phyloP scores from a whole-genome alignment of 805 yeast genomes.

The Kregervanrija pseudodelftensis region DNA sequence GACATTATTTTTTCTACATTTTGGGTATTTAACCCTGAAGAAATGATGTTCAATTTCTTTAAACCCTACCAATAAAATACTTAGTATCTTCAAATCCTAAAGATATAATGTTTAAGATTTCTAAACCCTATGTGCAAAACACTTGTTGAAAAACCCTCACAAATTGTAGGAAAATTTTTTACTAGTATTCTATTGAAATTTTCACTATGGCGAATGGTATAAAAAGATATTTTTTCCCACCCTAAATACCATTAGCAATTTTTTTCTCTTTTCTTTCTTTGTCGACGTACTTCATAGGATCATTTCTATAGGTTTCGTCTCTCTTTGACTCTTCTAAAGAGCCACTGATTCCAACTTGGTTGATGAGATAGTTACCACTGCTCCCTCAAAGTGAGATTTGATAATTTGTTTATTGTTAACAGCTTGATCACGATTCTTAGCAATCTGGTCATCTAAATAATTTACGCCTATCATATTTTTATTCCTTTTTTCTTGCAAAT shows the following conservation, averaged over 20 bases:
- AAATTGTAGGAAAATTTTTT: too few relatives aligned
- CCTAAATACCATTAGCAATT: slow-evolving; percentile 9
- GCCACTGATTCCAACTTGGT: slow-evolving; percentile 99
- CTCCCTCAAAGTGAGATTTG: slow-evolving; percentile 72
- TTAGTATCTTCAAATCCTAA: too few relatives aligned
- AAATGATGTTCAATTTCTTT: too few relatives aligned
- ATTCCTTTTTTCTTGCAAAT: slow-evolving; percentile 16
- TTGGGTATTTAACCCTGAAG: too few relatives aligned
- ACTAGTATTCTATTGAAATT: too few relatives aligned
- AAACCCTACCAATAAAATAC: too few relatives aligned
- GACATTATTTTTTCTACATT: too few relatives aligned
- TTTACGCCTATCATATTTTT: slow-evolving; percentile 10
- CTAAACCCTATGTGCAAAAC: too few relatives aligned
- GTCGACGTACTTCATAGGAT: slow-evolving; percentile 99
- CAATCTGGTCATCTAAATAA: slow-evolving; percentile 76
- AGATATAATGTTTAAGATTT: too few relatives aligned
- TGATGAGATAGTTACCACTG: slow-evolving; percentile 92
- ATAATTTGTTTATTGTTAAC: slow-evolving; percentile 34
- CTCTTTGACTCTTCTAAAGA: slow-evolving; percentile 98
- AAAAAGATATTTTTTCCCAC: slow-evolving; percentile 15
- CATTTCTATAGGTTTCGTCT: slow-evolving; percentile 99
- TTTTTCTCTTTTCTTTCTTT: slow-evolving; percentile 45
- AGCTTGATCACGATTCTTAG: slow-evolving; percentile 83
- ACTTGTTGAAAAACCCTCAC: too few relatives aligned
- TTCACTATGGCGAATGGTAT: slow-evolving; percentile 9